phyloP scores from a whole-genome alignment of 1,284 basidiomycete species.

The Leccinum griseonigrum region DNA sequence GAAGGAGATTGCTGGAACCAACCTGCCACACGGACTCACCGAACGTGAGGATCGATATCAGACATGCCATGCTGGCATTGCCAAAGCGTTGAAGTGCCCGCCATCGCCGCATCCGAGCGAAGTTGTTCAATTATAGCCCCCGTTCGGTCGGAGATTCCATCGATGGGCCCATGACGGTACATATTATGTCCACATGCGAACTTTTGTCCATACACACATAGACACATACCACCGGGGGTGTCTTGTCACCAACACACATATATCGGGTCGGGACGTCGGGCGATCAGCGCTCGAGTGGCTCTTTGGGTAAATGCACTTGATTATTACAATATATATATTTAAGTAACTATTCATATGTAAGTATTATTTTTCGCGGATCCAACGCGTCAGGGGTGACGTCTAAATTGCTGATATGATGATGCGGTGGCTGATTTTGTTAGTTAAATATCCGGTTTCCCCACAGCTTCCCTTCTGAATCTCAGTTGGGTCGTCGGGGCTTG shows the following conservation, averaged over 20 bases:
- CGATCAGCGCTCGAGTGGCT: constrained; percentile 18
- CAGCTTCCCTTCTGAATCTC: constrained; percentile 10
- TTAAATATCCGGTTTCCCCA: constrained; percentile 14
- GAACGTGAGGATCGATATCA: neutral
- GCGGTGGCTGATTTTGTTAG: neutral
- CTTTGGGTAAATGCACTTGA: constrained; percentile 6
- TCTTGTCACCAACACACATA: neutral
- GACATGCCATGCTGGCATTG: neutral
- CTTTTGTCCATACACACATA: neutral
- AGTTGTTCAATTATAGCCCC: neutral
- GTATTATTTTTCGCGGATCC: neutral
- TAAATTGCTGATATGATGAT: constrained; percentile 5
- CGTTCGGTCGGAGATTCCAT: neutral
- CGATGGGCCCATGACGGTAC: neutral
- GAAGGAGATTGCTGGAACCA: neutral
- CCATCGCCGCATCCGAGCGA: neutral
- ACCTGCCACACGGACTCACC: neutral
- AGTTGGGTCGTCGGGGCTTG: neutral
- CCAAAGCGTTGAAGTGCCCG: neutral
- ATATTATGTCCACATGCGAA: neutral
- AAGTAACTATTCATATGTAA: neutral
- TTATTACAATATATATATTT: neutral
- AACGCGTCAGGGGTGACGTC: neutral
- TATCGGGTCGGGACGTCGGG: constrained; percentile 21
- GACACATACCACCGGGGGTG: neutral